Evolutionary conservation across 305 asterid genomes (phyloP).

Genomic region (Fraxinus dipetala): DNA sequence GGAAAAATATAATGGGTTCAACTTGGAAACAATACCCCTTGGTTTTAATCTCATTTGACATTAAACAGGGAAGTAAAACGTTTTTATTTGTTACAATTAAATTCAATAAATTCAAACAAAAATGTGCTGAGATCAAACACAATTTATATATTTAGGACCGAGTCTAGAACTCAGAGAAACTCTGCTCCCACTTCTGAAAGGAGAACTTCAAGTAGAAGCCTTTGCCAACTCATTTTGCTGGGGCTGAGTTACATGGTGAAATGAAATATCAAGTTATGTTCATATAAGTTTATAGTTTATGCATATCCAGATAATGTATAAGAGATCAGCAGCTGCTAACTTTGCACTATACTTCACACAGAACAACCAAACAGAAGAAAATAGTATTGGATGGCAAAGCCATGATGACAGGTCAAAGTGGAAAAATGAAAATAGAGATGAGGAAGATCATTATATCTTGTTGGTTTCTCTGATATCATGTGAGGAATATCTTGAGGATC

Average conservation of each 20-base stretch:
- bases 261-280: not conserved
- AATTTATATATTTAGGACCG: not conserved
- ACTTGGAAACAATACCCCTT: not conserved
- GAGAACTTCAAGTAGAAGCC: conserved; percentile 33
- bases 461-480: not conserved
- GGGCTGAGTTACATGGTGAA: conserved; percentile 47
- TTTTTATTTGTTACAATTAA: not conserved
- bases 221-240: conserved; percentile 34
- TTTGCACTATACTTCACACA: not conserved
- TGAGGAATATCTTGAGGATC: not conserved
- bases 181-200: not conserved
- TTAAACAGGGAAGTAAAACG: not conserved
- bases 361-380: not conserved
- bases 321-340: not conserved
- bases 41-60: not conserved
- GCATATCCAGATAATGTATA: not conserved
- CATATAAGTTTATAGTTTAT: not conserved
- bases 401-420: not conserved
- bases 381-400: not conserved
- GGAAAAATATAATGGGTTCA: not conserved
- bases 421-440: not conserved
- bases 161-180: conserved; percentile 13
- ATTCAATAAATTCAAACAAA: not conserved
- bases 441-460: not conserved
- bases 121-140: not conserved